A percentile compares a stretch with the other conserved stretches of the same genome.
These are phyloP conservation scores for Carpinus viminea DNA, from an alignment of 306 rosid genomes.

Conservation along the genomic window DNA sequence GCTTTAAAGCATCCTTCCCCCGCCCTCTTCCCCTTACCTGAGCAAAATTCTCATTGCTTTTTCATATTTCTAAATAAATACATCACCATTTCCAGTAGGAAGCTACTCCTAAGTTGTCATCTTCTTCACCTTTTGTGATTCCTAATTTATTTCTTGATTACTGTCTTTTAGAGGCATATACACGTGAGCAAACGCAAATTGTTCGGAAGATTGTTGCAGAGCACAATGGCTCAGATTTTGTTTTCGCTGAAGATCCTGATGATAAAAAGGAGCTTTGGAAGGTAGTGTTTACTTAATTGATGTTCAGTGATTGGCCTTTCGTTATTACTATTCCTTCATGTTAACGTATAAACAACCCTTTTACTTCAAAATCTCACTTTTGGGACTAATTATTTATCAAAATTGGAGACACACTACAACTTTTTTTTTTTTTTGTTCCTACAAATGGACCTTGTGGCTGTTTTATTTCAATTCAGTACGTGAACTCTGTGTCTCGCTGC, in stretches of 20 bases:
- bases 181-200: conserved; percentile 86
- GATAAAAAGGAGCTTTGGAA: conserved; percentile 88
- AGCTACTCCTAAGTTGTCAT: neutral
- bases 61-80: conserved; percentile 16
- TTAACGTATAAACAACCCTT: neutral
- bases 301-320: conserved; percentile 8
- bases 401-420: neutral
- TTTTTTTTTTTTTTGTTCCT: neutral
- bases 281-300: conserved; percentile 44
- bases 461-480: neutral
- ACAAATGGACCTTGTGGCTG: neutral
- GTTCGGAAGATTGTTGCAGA: conserved; percentile 76
- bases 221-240: conserved; percentile 96
- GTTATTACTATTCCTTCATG: neutral
- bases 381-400: neutral
- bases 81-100: conserved; percentile 12
- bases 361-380: neutral
- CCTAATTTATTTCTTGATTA: conserved; percentile 17
- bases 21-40: neutral
- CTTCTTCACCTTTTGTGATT: conserved; percentile 10
- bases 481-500: neutral
- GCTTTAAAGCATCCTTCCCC: neutral
- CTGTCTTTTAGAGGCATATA: conserved; percentile 74
- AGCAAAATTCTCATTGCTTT: neutral
- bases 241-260: conserved; percentile 84